Evolutionary conservation across 331 rosid species (phyloP).

Genomic region (Arachis monticola): DNA sequence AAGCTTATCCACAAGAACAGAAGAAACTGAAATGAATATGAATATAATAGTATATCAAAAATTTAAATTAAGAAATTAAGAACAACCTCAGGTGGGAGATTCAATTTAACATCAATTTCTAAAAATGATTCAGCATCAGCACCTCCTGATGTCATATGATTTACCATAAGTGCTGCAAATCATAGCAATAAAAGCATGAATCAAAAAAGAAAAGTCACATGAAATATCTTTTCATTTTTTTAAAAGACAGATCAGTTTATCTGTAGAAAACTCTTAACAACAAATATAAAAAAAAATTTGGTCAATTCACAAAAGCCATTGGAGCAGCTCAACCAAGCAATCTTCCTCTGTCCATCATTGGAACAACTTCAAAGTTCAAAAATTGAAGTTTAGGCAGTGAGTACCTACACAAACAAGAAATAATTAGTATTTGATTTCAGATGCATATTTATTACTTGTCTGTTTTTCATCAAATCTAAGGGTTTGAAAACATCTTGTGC

Average conservation of each 20-base stretch:
- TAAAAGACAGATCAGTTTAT: background rate
- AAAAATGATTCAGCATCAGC: conserved; percentile 57
- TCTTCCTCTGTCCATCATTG: conserved; percentile 66
- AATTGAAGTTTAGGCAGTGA: conserved; percentile 65
- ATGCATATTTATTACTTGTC: too few relatives aligned
- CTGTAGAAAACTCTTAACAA: background rate
- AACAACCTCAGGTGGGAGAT: conserved; percentile 59
- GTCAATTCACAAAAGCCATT: conserved; percentile 6
- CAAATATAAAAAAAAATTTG: background rate
- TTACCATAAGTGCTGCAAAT: conserved; percentile 76
- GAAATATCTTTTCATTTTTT: background rate
- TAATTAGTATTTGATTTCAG: too few relatives aligned
- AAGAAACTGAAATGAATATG: too few relatives aligned
- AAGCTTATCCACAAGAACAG: too few relatives aligned
- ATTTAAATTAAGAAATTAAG: background rate
- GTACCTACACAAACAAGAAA: conserved; percentile 52
- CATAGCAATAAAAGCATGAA: conserved; percentile 30
- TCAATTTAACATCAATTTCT: conserved; percentile 75
- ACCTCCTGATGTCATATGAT: conserved; percentile 58
- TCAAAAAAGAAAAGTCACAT: too few relatives aligned
- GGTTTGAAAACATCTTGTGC: too few relatives aligned
- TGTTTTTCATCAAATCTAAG: too few relatives aligned
- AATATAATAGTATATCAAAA: background rate
- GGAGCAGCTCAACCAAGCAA: conserved; percentile 82
- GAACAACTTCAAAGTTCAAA: conserved; percentile 76